A percentile compares a stretch with the other conserved stretches of the same genome.
Evolutionary conservation across 192 early-diverging fungal species (phyloP).

Genomic region (Entomortierella chlamydospora): DNA sequence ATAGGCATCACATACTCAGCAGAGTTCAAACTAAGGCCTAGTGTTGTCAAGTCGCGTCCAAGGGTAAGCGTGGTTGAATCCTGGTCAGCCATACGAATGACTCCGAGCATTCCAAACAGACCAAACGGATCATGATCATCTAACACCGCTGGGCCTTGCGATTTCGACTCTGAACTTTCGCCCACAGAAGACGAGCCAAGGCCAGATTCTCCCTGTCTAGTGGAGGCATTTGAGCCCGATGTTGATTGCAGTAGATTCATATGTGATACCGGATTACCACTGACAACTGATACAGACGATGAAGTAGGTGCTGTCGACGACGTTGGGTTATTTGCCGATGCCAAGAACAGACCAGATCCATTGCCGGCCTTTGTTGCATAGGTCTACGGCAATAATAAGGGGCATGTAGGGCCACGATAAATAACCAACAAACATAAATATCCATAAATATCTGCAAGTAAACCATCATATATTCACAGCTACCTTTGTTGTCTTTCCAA

Average conservation of each 20-base stretch:
- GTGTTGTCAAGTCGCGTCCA: conserved; percentile 90
- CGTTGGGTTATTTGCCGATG: conserved; percentile 47
- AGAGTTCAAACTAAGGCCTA: conserved; percentile 82
- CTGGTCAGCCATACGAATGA: conserved; percentile 82
- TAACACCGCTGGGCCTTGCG: background rate
- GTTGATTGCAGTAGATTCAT: conserved; percentile 3
- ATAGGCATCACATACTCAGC: conserved; percentile 63
- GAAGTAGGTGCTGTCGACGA: conserved; percentile 28
- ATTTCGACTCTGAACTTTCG: conserved; percentile 6
- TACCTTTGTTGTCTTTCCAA: conserved; percentile 46
- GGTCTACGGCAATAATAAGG: conserved; percentile 24
- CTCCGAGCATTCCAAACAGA: conserved; percentile 87
- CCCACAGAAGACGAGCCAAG: background rate
- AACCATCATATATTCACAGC: too few species aligned
- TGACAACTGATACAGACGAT: background rate
- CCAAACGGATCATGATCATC: conserved; percentile 77
- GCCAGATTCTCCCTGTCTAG: conserved; percentile 5
- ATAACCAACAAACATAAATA: too few species aligned
- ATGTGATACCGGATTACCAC: conserved; percentile 18
- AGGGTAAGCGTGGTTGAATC: conserved; percentile 85
- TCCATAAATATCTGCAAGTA: too few species aligned
- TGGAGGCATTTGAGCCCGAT: background rate
- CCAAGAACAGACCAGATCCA: conserved; percentile 36
- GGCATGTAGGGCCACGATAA: too few species aligned
- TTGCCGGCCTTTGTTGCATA: conserved; percentile 56